A percentile compares a stretch with the other conserved stretches of the same genome.
These are phyloP conservation scores for Kentomonas sorsogonicus DNA, from an alignment of 208 protist genomes.

Conservation along the genomic window DNA sequence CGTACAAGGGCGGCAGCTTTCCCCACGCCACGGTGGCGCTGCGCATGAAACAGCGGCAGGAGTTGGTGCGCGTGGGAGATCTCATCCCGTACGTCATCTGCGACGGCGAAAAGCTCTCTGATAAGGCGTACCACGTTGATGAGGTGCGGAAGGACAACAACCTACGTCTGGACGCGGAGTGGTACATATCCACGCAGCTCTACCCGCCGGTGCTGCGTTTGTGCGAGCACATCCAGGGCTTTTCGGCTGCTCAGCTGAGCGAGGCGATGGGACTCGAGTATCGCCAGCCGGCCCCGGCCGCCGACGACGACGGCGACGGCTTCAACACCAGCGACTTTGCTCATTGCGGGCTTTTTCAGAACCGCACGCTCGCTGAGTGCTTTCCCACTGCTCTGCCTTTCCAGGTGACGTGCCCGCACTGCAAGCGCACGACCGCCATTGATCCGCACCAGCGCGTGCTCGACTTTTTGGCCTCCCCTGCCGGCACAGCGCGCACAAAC, in stretches of 20 bases:
- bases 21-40: slow-evolving; percentile 94
- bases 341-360: slow-evolving; percentile 72
- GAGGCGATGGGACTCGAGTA: slow-evolving; percentile 80
- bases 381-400: slow-evolving; percentile 67
- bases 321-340: slow-evolving; percentile 57
- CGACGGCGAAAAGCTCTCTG: slow-evolving; percentile 48
- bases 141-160: slow-evolving; percentile 62
- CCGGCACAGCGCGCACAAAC: background rate
- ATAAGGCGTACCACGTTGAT: slow-evolving; percentile 84
- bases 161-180: slow-evolving; percentile 88
- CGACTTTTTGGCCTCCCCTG: slow-evolving; percentile 35
- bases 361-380: slow-evolving; percentile 53
- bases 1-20: slow-evolving; percentile 92
- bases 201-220: slow-evolving; percentile 93
- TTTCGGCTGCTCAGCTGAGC: slow-evolving; percentile 69
- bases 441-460: slow-evolving; percentile 75
- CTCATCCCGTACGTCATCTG: slow-evolving; percentile 98
- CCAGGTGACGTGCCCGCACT: slow-evolving; percentile 70
- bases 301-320: slow-evolving; percentile 18
- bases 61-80: slow-evolving; percentile 91
- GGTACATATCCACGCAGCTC: slow-evolving; percentile 93
- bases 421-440: slow-evolving; percentile 55
- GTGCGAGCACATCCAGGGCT: slow-evolving; percentile 91
- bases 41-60: slow-evolving; percentile 89
- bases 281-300: slow-evolving; percentile 21